Base-by-base conservation (phyloP, 306 rosid species). In the Sicyos baderoa region DNA sequence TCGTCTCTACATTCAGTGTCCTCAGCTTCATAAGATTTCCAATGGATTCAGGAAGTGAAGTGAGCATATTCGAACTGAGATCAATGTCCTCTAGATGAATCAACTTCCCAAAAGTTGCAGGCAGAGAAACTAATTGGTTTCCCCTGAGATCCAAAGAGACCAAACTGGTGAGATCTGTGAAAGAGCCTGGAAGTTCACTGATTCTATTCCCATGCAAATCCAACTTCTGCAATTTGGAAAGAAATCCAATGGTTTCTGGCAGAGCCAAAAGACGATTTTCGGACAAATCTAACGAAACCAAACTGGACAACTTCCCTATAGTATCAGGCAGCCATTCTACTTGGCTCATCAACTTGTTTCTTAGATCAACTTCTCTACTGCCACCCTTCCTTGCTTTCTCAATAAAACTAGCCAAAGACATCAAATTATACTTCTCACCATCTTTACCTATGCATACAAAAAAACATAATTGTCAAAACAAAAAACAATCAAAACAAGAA, bases 241-340 rank as follows among this genome's bases (percentile, higher is more conserved):
- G 91, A 27, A 88, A 93, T 47, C 93, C 97, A 75, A 91, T 83
- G 37, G 89, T 75, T 52, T 85, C 35, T 27, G 97, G 97, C 49
- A 91, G 60, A 54, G 84, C 84, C 81, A 72, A 57, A 66, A 91
- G 82, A 84, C 86, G 81, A 56, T 91, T 91, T 71, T 91, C 93
- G 0, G 97, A 91, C 70, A 91, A 85, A 83, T 91, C 96, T 23
- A 91, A 85, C n/a, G 92, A 68, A 11, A 83, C 75, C 82, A 91
- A 80, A 79, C 81, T 77, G 1, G 93, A 83, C 71, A 91, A 76
- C 86, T 91, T 91, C 22, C 97, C 97, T 58, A 91, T 77, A 0
- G 96, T 80, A 67, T 86, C 93, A 23, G 97, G 97, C n/a, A 91
- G 77, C 95, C 95, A 91, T 54, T 88, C 97, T 50, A 91, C 85